Conservation (phyloP, 345 rosid genomes). For the Arabis alpina region DNA sequence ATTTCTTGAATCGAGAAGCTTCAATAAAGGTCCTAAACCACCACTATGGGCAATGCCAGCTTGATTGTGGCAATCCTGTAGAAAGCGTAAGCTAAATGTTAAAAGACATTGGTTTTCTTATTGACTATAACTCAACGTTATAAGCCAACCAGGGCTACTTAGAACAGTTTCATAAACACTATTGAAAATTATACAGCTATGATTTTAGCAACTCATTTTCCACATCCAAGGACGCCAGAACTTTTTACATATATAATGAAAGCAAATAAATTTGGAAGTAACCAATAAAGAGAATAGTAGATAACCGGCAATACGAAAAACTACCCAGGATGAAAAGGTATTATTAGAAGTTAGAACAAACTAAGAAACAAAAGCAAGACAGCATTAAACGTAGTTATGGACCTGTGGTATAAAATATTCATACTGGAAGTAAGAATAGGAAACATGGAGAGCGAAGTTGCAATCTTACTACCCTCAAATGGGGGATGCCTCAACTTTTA, state of each 20-base stretch:
- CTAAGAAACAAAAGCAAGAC: background rate
- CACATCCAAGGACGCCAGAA: background rate
- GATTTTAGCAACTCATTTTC: background rate
- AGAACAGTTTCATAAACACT: background rate
- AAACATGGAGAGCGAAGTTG: background rate
- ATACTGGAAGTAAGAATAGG: conserved; percentile 11
- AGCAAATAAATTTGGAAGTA: background rate
- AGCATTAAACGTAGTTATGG: background rate
- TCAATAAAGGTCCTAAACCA: conserved; percentile 83
- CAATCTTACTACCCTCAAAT: conserved; percentile 22
- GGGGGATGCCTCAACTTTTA: conserved; percentile 9
- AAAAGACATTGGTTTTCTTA: conserved; percentile 13
- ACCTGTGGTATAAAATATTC: background rate
- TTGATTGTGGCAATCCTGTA: conserved; percentile 92
- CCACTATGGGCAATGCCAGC: conserved; percentile 97
- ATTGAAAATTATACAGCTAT: background rate
- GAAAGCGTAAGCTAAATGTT: conserved; percentile 11
- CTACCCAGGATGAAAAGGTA: background rate
- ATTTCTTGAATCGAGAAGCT: conserved; percentile 95
- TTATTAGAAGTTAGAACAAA: background rate
- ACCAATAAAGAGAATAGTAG: background rate
- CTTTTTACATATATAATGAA: background rate
- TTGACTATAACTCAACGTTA: conserved; percentile 4
- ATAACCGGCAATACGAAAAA: background rate
- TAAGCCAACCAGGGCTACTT: background rate